Evolutionary conservation across 2,329 filamentous ascomycete species (phyloP), one percentile per base, ranked within the genome.

Genomic region (Cercospora janseana): DNA sequence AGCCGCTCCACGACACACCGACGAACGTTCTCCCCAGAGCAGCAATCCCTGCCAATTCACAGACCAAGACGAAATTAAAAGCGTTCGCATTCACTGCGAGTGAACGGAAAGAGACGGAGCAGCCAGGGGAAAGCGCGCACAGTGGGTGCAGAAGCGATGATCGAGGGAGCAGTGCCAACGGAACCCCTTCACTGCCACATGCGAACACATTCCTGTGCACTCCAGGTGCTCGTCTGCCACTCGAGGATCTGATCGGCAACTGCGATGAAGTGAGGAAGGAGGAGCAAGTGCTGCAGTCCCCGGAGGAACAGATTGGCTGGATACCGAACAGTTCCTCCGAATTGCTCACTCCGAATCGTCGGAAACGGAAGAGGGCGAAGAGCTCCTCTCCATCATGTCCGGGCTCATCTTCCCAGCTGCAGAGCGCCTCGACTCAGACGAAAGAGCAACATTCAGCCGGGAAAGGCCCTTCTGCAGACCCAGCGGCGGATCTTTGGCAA

Each of bases 261-360:
- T 75, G 75, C 40, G 80, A 83, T 63, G 79, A 82, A 60, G 71
- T 74, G 28, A 75, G 45, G 28, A 47, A 72, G 57, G 70, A 72
- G 50, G 69, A 70, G n/a, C 69, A 71, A 20, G 71, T 70, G 44
- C 71, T 75, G 15, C 66, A 71, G 13, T 82, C 80, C 1, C 81
- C 81, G 0, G 77, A 82, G 55, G 81, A 84, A 55, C 77, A 81
- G 60, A 72, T 85, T 35, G 73, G 75, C 41, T 85, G 81, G 81
- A 76, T 80, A 52, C 66, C 69, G 9, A 73, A 73, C 9, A 74
- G 72, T 55, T 71, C 71, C 4, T 63, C 60, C 8, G 60, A 69
- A 6, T 66, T 67, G 28, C 70, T 73, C 15, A 72, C 73, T 12
- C 62, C 75, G 1, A 67, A 70, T 27, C 49, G 47, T 35, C 49